Evolutionary conservation across 345 rosid species (phyloP), one percentile per base, ranked within the genome.

Genomic region (Alliaria petiolata): DNA sequence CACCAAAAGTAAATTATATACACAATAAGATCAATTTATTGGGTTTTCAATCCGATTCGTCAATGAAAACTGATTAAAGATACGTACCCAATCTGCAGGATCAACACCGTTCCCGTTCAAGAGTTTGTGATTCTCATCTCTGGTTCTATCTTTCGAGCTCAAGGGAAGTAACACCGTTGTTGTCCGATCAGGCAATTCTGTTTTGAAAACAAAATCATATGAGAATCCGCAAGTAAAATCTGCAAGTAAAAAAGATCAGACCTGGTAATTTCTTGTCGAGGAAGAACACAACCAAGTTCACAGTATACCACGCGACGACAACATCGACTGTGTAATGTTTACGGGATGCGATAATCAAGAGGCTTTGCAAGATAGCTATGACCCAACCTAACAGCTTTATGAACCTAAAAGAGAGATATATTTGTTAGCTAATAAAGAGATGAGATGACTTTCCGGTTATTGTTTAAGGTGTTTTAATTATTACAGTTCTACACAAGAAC

Each of bases 291-390:
- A 88, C 92, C 64, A 95, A 76, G 81, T 87, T 92, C 55, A 95
- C 99, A 4, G 99, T 95, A 75, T 95, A 95, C 99, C 98, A 92
- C 22, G 99, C 99, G 73, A 95, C 98, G 33, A 92, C 96, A 5
- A 95, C 85, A 30, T 92, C 99, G 2, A 92, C 99, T 0, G 97
- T 86, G 83, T 92, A 95, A 89, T 95, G 99, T 78, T 95, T 95
- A 68, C 97, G 88, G 26, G 99, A 95, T 19, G 98, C 97, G 52
- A 95, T 59, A 42, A 95, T 95, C 83, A 95, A 72, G 38, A 90
- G 80, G 83, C 99, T 95, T 79, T 88, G 99, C 65, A 83, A 54
- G 22, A 88, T 80, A 43, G 97, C 99, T 65, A 87, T 60, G 70
- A 84, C 20, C 98, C 99, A 95, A 54, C 85, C 99, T 42, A 84